Evolutionary conservation across 2,329 filamentous ascomycete genomes (phyloP), one percentile per base, ranked within the genome.

Genomic region (Orbilia oligospora): DNA sequence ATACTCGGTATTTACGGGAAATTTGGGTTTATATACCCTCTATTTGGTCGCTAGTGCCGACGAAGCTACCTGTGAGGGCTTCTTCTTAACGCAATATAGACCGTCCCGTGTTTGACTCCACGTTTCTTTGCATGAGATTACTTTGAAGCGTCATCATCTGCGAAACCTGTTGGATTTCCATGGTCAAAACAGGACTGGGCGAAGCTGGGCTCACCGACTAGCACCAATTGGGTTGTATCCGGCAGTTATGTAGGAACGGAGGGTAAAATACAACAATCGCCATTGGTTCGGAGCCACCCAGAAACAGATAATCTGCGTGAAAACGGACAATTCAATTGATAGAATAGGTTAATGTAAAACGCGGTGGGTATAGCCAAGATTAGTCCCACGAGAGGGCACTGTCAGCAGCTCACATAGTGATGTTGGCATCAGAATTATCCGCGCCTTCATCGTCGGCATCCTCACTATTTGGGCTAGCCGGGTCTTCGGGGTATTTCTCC

Each of bases 381-480:
- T 24, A 24, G 6, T 24, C 30, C 10, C 36, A 24, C 30, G 30
- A 10, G 44, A 9, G 16, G 10, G 2, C 8, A 58, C 12, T 12
- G 48, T 68, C 48, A 55, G 48, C 64, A 36, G 16, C 33, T 68
- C 38, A 63, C 75, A 78, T 72, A 1, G 75, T 78, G 36, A 78
- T 78, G 27, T 78, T 78, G 12, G 75, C 75, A 38, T 78, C 75
- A 16, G 75, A 72, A 41, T 69, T 69, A 64, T 78, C 75, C 10
- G 75, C 75, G 3, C 75, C 68, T 46, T 78, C 75, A 20, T 78
- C 75, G 55, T 78, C 75, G 44, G 75, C 75, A 58, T 78, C 75
- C 44, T 78, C 75, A 16, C 75, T 78, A 10, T 56, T 64, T 12
- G 68, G 75, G 53, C 75, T 78, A 24, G 41, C 75, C 22, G 65